Evolutionary conservation across 225 moss, liverwort and hornwort species (phyloP), one percentile per base, ranked within the genome.

Genomic region (Bryoerythrophyllum caledonicum): DNA sequence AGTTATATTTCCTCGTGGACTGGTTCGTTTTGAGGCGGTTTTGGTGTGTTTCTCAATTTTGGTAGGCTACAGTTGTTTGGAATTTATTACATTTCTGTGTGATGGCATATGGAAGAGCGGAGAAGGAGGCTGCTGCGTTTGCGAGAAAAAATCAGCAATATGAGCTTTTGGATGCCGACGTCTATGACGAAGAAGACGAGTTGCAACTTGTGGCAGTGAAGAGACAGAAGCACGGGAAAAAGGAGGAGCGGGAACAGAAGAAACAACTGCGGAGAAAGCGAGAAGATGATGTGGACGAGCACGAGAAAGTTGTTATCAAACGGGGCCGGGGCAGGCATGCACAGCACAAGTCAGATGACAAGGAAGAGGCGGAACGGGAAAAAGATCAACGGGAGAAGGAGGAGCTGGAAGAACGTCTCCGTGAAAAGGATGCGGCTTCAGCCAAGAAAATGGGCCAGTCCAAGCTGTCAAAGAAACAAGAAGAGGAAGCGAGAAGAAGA

Each of bases 301-400:
- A 86, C 73, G 94, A 93, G 89, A 73, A 86, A 86, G 74, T 89
- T 78, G 70, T 85, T 28, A 67, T 84, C 63, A 96, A 91, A 78
- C 88, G 87, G 76, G 86, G 86, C 40, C 89, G 96, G 60, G 37
- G 77, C 56, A 82, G 75, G 73, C 92, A 82, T 44, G 72, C 72
- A 48, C 83, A 76, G 80, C 75, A 82, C 71, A 86, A 84, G 43
- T 82, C 82, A 52, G 85, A 85, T 61, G 88, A 92, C 32, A 89
- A 88, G 67, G 92, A 92, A 89, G 93, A 94, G 86, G 80, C 65
- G 57, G 93, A 86, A 64, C 87, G 81, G 73, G 94, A 99, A 82
- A 82, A 86, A 60, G 94, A 99, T 85, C 81, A 90, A 74, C 88
- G 86, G 61, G 94, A 94, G 78, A 90, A 79, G 79, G 94, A 94